These are phyloP conservation scores for Piromyces finnis DNA, from an alignment of 192 early-diverging fungal species.

Conservation along the genomic window DNA sequence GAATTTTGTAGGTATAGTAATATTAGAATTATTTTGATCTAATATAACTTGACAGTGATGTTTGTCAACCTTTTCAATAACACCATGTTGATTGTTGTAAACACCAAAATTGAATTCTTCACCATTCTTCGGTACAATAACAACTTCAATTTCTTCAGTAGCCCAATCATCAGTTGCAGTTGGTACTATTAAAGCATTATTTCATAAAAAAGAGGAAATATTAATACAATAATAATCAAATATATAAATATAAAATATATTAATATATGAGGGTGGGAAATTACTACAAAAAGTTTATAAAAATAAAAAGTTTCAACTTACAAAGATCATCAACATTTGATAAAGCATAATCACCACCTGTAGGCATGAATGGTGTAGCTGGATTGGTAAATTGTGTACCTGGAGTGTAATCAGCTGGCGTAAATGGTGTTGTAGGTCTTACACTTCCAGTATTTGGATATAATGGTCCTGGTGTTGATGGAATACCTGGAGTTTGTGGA, in stretches of 20 bases:
- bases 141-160: constrained; percentile 35
- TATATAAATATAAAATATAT: no score
- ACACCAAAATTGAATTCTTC: constrained; percentile 11
- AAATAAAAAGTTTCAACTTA: background rate
- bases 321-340: background rate
- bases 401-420: constrained; percentile 16
- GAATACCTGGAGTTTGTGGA: constrained; percentile 20
- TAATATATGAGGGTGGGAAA: no score
- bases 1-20: constrained; percentile 10
- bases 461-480: constrained; percentile 31
- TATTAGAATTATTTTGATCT: constrained; percentile 9
- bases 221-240: no score
- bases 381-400: constrained; percentile 17
- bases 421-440: constrained; percentile 10
- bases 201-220: no score
- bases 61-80: constrained; percentile 25
- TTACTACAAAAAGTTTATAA: no score
- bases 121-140: constrained; percentile 5
- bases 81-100: constrained; percentile 23
- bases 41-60: constrained; percentile 20
- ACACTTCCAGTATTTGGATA: constrained; percentile 18
- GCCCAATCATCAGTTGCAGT: constrained; percentile 26
- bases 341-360: background rate
- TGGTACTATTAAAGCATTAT: constrained; percentile 11
- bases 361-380: constrained; percentile 21